phyloP scores from a whole-genome alignment of 1,284 basidiomycete genomes.

The Golubevia pallescens region DNA sequence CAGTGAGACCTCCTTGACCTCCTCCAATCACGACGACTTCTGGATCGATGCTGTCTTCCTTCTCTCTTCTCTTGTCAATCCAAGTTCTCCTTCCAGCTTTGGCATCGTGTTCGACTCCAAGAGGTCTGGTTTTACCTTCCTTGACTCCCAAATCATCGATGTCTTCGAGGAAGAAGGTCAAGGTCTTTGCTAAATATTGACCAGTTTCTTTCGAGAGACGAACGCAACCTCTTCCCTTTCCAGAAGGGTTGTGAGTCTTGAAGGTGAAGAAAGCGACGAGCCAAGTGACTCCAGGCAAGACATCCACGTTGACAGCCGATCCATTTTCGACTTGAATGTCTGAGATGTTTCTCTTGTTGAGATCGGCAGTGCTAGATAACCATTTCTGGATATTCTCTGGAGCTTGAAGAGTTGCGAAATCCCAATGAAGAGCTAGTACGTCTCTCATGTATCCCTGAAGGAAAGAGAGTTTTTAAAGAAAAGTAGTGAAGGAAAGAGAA shows the following conservation, averaged over 20 bases:
- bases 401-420: not conserved
- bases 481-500: too few species aligned
- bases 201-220: not conserved
- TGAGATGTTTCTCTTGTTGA: not conserved
- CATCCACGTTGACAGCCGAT: not conserved
- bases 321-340: not conserved
- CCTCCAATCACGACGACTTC: conserved; percentile 67
- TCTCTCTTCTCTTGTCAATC: not conserved
- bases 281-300: not conserved
- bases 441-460: not conserved
- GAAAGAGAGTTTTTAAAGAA: too few species aligned
- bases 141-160: not conserved
- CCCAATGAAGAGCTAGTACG: not conserved
- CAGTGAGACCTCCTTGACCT: conserved; percentile 73
- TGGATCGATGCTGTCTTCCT: not conserved
- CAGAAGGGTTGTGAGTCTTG: not conserved
- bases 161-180: not conserved
- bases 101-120: not conserved
- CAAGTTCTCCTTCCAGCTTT: not conserved
- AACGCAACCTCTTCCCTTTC: not conserved
- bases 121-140: not conserved
- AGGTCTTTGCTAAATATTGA: not conserved
- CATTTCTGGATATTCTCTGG: not conserved
- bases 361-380: not conserved
- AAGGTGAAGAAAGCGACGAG: not conserved